These are phyloP conservation scores for Cyclotella kingstonii DNA, from an alignment of 108 stramenopile genomes.

Conservation along the genomic window DNA sequence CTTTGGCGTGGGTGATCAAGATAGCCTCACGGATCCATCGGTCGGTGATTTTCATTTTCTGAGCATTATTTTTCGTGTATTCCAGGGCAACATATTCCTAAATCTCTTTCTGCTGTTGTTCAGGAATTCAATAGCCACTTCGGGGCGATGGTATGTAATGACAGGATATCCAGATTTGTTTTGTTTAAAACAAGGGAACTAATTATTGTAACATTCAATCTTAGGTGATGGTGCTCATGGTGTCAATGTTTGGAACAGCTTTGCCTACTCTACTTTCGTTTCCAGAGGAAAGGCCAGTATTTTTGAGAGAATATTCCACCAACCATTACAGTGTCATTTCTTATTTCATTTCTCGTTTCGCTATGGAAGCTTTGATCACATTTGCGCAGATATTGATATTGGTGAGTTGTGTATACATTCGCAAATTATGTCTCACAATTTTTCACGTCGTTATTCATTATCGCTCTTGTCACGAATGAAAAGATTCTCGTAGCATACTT, in stretches of 20 bases:
- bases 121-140: conserved; percentile 63
- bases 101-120: background rate
- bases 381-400: conserved; percentile 51
- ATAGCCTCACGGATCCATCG: conserved; percentile 27
- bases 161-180: conserved; percentile 46
- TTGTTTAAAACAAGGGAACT: background rate
- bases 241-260: conserved; percentile 80
- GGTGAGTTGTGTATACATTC: conserved; percentile 4
- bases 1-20: conserved; percentile 50
- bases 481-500: conserved; percentile 53
- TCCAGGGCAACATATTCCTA: background rate
- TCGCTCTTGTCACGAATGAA: conserved; percentile 28
- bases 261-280: conserved; percentile 70
- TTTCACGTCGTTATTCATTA: conserved; percentile 22
- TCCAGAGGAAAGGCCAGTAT: conserved; percentile 86
- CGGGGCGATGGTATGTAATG: conserved; percentile 61
- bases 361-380: conserved; percentile 61
- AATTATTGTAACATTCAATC: background rate
- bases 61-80: background rate
- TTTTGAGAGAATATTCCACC: conserved; percentile 87
- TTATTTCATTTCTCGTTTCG: conserved; percentile 68
- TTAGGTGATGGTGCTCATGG: conserved; percentile 59
- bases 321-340: conserved; percentile 73
- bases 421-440: background rate
- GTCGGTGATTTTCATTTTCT: background rate